These are phyloP conservation scores for Eucalyptus cloeziana DNA, from an alignment of 345 rosid species.

Conservation along the genomic window DNA sequence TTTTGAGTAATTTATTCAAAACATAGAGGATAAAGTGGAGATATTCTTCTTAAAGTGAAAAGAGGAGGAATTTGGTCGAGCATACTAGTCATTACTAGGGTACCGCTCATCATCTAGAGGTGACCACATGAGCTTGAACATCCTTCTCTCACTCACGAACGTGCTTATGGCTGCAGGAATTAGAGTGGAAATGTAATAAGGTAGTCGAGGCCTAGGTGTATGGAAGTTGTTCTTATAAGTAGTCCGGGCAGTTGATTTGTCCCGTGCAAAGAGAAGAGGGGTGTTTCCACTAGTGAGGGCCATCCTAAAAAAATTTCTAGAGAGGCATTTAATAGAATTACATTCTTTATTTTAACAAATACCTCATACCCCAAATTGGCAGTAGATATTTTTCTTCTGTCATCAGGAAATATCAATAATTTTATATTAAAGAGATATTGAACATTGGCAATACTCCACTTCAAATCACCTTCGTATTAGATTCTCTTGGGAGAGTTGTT, in stretches of 20 bases:
- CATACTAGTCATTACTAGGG: not conserved
- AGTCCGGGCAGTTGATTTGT: no score
- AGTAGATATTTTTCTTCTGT: no score
- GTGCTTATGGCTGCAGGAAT: not conserved
- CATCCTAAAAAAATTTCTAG: no score
- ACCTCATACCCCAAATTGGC: no score
- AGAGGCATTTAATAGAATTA: rapidly evolving
- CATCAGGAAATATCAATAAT: no score
- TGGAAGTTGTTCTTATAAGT: not conserved
- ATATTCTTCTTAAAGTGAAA: not conserved
- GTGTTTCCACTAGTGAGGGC: no score
- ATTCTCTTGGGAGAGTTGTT: rapidly evolving
- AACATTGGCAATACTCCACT: no score
- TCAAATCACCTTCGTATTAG: no score
- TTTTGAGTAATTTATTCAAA: not conserved
- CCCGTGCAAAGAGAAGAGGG: no score
- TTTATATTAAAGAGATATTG: no score
- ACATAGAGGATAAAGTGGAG: not conserved
- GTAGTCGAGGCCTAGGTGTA: not conserved
- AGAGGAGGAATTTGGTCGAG: not conserved
- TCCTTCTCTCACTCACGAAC: not conserved
- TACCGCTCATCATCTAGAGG: not conserved
- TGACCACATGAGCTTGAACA: not conserved
- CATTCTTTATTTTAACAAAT: no score
- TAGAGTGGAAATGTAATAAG: not conserved